phyloP scores from a whole-genome alignment of 202 grass and related monocot species.

The Digitaria exilis region DNA sequence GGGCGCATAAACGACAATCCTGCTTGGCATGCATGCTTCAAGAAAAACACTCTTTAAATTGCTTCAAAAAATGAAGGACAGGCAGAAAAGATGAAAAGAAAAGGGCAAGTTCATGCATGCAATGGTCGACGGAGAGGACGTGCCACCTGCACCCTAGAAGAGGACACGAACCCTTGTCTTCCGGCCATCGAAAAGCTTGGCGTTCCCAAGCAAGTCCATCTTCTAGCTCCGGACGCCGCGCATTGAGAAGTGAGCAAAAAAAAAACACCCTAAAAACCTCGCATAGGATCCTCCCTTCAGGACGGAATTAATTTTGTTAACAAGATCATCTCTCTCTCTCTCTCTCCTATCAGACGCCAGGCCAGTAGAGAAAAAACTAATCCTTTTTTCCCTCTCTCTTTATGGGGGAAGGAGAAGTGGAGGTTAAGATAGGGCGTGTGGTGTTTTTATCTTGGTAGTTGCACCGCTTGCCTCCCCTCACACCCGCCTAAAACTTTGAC shows the following conservation, averaged over 20 bases:
- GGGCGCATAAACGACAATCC: not conserved
- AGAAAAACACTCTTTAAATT: slow-evolving; percentile 11
- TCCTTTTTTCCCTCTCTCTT: slow-evolving; percentile 41
- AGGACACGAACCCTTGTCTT: slow-evolving; percentile 85
- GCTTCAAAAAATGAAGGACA: slow-evolving; percentile 28
- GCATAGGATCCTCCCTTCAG: slow-evolving; percentile 66
- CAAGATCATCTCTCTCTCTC: slow-evolving; percentile 25
- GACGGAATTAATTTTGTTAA: slow-evolving; percentile 50
- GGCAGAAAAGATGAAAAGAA: slow-evolving; percentile 46
- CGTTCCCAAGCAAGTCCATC: slow-evolving; percentile 36
- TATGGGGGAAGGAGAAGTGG: slow-evolving; percentile 47
- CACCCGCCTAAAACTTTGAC: slow-evolving; percentile 68
- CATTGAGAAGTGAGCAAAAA: slow-evolving; percentile 49
- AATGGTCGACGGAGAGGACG: slow-evolving; percentile 38
- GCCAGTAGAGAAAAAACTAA: slow-evolving; percentile 23
- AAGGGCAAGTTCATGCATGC: slow-evolving; percentile 1
- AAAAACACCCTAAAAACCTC: slow-evolving; percentile 43
- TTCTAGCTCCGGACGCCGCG: slow-evolving; percentile 44
- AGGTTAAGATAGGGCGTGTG: slow-evolving; percentile 55
- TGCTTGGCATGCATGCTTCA: slow-evolving; percentile 2
- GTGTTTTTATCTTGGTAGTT: slow-evolving; percentile 71
- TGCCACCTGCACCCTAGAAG: slow-evolving; percentile 70
- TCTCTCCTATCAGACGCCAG: too few species aligned
- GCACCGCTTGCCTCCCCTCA: slow-evolving; percentile 50
- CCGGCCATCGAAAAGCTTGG: slow-evolving; percentile 57